Evolutionary conservation across 306 rosid species (phyloP).

Genomic region (Luffa acutangula): DNA sequence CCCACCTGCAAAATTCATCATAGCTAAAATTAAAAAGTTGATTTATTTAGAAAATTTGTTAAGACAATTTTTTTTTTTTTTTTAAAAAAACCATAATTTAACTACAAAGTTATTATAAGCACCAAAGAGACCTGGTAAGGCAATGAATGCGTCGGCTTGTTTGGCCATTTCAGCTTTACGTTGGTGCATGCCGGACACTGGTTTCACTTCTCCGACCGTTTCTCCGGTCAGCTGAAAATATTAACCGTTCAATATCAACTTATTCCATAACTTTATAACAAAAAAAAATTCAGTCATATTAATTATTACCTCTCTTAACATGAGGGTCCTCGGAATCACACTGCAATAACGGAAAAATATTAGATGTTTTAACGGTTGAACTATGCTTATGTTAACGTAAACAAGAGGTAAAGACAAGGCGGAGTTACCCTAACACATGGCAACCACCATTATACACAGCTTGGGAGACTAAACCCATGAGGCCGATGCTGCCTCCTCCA

Average conservation of each 20-base stretch:
- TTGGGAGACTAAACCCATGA: slow-evolving; percentile 82
- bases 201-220: slow-evolving; percentile 70
- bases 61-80: too few species aligned
- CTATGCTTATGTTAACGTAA: too few species aligned
- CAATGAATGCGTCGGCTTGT: slow-evolving; percentile 85
- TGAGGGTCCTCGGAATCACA: slow-evolving; percentile 73
- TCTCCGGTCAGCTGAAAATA: slow-evolving; percentile 60
- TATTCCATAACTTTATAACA: background rate
- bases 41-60: too few species aligned
- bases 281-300: background rate
- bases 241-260: background rate
- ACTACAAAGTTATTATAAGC: too few species aligned
- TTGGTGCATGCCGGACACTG: slow-evolving; percentile 82
- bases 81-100: too few species aligned
- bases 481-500: slow-evolving; percentile 92
- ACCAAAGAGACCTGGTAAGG: slow-evolving; percentile 50
- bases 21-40: background rate
- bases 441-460: slow-evolving; percentile 86
- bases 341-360: slow-evolving; percentile 23
- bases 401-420: background rate
- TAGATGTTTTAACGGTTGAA: too few species aligned
- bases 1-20: slow-evolving; percentile 35
- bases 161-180: slow-evolving; percentile 93
- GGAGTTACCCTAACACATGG: slow-evolving; percentile 76
- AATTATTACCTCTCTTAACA: slow-evolving; percentile 64